phyloP scores from a whole-genome alignment of 257 asterid genomes.

The Haberlea rhodopensis region DNA sequence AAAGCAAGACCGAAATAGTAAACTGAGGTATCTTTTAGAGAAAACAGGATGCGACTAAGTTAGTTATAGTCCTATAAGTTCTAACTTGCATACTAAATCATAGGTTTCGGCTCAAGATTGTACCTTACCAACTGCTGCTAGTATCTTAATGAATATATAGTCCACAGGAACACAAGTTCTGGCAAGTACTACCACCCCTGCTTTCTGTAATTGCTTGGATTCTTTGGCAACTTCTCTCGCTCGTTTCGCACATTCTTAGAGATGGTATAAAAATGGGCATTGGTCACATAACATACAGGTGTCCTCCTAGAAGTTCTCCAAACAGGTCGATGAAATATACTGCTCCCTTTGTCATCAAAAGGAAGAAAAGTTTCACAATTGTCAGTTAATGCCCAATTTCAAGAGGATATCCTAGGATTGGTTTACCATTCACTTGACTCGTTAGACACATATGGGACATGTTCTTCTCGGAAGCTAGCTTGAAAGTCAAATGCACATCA shows the following conservation, averaged over 20 bases:
- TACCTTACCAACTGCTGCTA: constrained; percentile 36
- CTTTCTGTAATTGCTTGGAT: constrained; percentile 18
- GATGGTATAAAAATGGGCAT: constrained; percentile 25
- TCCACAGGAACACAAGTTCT: constrained; percentile 55
- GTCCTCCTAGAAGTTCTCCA: constrained; percentile 65
- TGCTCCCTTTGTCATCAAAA: constrained; percentile 2
- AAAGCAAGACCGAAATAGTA: no score
- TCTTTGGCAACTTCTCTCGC: constrained; percentile 22
- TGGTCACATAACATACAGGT: constrained; percentile 48
- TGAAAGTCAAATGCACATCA: constrained; percentile 49
- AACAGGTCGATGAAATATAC: constrained; percentile 32
- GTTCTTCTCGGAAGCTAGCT: constrained; percentile 32
- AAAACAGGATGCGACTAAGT: neutral
- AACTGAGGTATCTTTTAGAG: neutral
- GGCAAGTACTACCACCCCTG: constrained; percentile 18
- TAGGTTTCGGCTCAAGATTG: constrained; percentile 7
- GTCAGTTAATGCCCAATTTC: constrained; percentile 36
- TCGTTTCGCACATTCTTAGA: constrained; percentile 13
- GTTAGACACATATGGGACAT: constrained; percentile 52
- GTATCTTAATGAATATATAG: constrained; percentile 40
- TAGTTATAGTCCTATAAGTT: no score
- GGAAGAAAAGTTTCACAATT: constrained; percentile 21
- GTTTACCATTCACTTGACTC: constrained; percentile 39
- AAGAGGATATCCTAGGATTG: constrained; percentile 60
- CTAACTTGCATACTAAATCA: neutral